These are phyloP conservation scores for Solanum hybrid DNA, from an alignment of 305 asterid species.

Conservation along the genomic window DNA sequence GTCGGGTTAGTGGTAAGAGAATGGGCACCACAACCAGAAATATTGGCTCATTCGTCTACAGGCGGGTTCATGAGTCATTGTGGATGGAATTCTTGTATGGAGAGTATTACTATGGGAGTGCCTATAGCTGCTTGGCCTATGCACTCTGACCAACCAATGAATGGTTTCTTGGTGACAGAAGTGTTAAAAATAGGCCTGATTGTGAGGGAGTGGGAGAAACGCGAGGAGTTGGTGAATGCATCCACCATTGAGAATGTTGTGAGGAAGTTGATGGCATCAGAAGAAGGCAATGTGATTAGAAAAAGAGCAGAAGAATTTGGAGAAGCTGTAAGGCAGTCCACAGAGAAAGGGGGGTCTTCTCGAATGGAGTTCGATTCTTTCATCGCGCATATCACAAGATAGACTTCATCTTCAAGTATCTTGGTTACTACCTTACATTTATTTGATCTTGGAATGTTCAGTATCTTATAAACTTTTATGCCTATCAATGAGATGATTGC, in stretches of 20 bases:
- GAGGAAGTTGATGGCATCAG: slow-evolving; percentile 31
- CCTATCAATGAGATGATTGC: background rate
- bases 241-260: slow-evolving; percentile 23
- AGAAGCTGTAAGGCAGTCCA: slow-evolving; percentile 19
- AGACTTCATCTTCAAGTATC: background rate
- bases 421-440: background rate
- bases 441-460: too few species aligned
- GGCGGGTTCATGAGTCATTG: too few species aligned
- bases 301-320: slow-evolving; percentile 35
- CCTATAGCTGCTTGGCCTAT: background rate
- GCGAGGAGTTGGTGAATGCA: background rate
- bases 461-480: background rate
- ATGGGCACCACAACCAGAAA: background rate
- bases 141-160: background rate
- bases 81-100: too few species aligned
- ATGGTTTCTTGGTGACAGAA: background rate
- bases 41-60: background rate
- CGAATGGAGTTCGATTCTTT: slow-evolving; percentile 19
- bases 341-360: slow-evolving; percentile 14
- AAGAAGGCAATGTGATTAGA: slow-evolving; percentile 32
- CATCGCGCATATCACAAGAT: slow-evolving; percentile 23
- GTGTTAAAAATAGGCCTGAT: background rate
- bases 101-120: background rate
- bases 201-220: background rate
- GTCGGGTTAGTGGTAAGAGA: background rate